Evolutionary conservation across 1,284 basidiomycete genomes (phyloP).

Genomic region (Anthracocystis setariae): DNA sequence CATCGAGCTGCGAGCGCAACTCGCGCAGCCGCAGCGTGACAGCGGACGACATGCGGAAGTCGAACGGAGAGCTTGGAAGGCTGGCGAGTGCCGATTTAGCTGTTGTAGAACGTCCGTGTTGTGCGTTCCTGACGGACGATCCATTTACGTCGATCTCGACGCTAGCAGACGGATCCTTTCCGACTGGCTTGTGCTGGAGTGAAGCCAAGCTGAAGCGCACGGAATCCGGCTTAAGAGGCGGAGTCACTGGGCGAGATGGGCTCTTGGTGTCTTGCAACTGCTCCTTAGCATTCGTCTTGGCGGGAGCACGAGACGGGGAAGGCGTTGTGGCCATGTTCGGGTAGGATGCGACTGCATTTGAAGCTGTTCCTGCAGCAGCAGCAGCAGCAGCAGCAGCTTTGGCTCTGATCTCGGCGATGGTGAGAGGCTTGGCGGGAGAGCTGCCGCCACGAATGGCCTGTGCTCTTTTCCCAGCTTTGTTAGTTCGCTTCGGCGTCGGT

Average conservation of each 20-base stretch:
- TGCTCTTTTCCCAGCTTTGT: conserved; percentile 34
- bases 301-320: background rate
- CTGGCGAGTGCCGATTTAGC: background rate
- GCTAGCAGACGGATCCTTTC: background rate
- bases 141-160: background rate
- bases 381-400: conserved; percentile 16
- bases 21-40: conserved; percentile 66
- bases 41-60: conserved; percentile 34
- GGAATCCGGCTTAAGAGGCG: background rate
- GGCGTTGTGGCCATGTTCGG: background rate
- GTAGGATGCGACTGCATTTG: background rate
- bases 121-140: background rate
- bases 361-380: conserved; percentile 10
- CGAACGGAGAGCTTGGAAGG: conserved; percentile 15
- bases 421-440: conserved; percentile 27
- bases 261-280: background rate
- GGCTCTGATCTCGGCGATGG: conserved; percentile 34
- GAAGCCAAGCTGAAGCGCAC: background rate
- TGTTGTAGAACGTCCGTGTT: too few species aligned
- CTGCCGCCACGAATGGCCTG: conserved; percentile 30
- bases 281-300: background rate
- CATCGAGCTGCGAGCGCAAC: conserved; percentile 33
- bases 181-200: background rate
- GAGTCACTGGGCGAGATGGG: background rate
- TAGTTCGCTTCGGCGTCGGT: conserved; percentile 17